A percentile compares a stretch with the other conserved stretches of the same genome.
Evolutionary conservation across 2,329 filamentous ascomycete species (phyloP).

Genomic region (Alternaria triticimaculans): DNA sequence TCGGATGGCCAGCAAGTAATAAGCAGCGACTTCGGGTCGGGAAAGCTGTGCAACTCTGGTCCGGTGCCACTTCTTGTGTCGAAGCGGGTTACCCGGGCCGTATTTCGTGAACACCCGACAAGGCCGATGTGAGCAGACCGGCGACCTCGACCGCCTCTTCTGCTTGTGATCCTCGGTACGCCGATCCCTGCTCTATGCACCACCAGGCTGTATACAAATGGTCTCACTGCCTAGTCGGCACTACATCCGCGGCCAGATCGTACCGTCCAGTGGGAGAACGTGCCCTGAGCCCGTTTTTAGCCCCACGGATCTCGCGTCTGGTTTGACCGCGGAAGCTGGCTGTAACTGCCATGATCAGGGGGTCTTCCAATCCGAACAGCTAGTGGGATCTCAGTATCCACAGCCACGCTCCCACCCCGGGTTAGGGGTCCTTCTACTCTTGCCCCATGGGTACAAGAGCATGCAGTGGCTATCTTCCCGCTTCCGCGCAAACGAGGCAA

Average conservation of each 20-base stretch:
- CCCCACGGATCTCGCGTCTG: background rate
- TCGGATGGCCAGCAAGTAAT: background rate
- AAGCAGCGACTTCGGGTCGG: background rate
- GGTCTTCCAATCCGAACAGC: background rate
- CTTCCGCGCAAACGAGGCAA: background rate
- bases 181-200: background rate
- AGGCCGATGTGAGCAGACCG: background rate
- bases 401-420: background rate
- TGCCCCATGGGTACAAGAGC: background rate
- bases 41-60: background rate
- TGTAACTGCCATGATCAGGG: background rate
- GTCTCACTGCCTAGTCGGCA: background rate
- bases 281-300: background rate
- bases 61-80: background rate
- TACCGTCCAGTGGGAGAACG: background rate
- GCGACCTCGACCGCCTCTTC: background rate
- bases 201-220: background rate
- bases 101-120: background rate
- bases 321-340: background rate
- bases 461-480: background rate
- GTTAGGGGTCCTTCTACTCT: background rate
- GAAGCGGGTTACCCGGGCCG: background rate
- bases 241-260: background rate
- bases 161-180: background rate
- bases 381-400: background rate